Conservation (phyloP, 306 rosid genomes). For the Lathyrus aphaca region DNA sequence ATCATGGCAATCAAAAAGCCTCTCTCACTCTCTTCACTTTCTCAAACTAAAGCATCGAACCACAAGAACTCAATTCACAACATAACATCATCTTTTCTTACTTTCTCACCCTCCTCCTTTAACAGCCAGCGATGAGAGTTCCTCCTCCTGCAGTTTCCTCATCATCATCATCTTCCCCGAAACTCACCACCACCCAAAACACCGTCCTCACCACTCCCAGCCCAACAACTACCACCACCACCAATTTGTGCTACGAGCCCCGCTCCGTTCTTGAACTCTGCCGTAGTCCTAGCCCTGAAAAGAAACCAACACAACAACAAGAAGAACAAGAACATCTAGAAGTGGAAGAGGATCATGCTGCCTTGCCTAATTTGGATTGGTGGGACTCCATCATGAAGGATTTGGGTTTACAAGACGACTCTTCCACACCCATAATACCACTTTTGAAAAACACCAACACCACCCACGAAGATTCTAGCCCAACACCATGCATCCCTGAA, state of each 20-base stretch:
- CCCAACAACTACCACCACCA: constrained; percentile 10
- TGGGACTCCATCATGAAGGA: constrained; percentile 89
- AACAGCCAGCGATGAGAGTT: constrained; percentile 70
- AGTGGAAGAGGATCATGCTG: constrained; percentile 71
- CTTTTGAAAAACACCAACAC: constrained; percentile 29
- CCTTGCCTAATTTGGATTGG: constrained; percentile 75
- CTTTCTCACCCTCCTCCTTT: background rate
- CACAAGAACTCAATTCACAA: constrained; percentile 30
- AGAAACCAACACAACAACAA: constrained; percentile 44
- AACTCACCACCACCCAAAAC: constrained; percentile 33
- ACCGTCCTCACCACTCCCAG: background rate
- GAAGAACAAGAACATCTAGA: constrained; percentile 36
- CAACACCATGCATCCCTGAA: constrained; percentile 43
- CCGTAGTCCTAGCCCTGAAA: constrained; percentile 78
- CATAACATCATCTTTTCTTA: constrained; percentile 20
- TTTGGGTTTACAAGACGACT: constrained; percentile 68
- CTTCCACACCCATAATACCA: constrained; percentile 42
- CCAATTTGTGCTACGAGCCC: constrained; percentile 65
- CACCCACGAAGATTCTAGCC: constrained; percentile 14
- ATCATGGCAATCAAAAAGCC: constrained; percentile 61
- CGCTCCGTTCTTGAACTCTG: constrained; percentile 84
- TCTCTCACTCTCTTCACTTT: constrained; percentile 43
- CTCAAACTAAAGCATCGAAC: constrained; percentile 22
- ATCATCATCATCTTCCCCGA: constrained; percentile 22
- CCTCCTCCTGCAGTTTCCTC: constrained; percentile 52